Evolutionary conservation across 1,139 yeast genomes (phyloP).

Genomic region (Blastobotrys malaysiensis): DNA sequence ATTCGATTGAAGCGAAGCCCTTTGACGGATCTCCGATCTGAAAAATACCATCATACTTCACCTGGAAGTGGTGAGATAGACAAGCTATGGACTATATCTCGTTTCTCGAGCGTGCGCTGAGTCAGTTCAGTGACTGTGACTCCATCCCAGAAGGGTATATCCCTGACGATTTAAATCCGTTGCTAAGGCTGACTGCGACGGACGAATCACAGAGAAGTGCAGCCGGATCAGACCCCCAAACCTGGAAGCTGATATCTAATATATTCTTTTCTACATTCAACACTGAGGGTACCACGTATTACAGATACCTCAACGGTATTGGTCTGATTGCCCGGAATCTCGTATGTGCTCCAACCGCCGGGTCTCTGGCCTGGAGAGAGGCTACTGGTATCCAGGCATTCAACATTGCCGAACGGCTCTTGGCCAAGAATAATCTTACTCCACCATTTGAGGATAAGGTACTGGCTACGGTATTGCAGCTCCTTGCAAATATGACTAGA

Average conservation of each 20-base stretch:
- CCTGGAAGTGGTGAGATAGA: too few relatives aligned
- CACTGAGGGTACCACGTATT: conserved; percentile 1
- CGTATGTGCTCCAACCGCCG: conserved; percentile 19
- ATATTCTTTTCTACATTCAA: background rate
- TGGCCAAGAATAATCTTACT: background rate
- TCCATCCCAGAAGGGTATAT: conserved; percentile 9
- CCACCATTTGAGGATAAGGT: conserved; percentile 15
- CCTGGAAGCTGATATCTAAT: background rate
- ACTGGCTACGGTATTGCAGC: conserved; percentile 15
- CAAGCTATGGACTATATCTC: background rate
- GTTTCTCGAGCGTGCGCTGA: background rate
- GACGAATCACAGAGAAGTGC: conserved; percentile 11
- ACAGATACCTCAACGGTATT: conserved; percentile 21
- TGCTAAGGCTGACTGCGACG: conserved; percentile 5
- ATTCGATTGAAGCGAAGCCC: too few relatives aligned
- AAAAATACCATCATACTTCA: too few relatives aligned
- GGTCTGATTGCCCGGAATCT: conserved; percentile 22
- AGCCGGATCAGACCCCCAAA: background rate
- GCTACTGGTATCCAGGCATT: conserved; percentile 8
- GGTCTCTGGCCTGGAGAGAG: conserved; percentile 15
- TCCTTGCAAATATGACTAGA: conserved; percentile 18
- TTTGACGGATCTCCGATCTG: too few relatives aligned
- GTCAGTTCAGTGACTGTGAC: conserved; percentile 4
- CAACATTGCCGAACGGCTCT: background rate
- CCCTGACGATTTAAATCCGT: conserved; percentile 10